Evolutionary conservation across 208 protist genomes (phyloP), one percentile per base, ranked within the genome.

Genomic region (Leishmania tarentolae): DNA sequence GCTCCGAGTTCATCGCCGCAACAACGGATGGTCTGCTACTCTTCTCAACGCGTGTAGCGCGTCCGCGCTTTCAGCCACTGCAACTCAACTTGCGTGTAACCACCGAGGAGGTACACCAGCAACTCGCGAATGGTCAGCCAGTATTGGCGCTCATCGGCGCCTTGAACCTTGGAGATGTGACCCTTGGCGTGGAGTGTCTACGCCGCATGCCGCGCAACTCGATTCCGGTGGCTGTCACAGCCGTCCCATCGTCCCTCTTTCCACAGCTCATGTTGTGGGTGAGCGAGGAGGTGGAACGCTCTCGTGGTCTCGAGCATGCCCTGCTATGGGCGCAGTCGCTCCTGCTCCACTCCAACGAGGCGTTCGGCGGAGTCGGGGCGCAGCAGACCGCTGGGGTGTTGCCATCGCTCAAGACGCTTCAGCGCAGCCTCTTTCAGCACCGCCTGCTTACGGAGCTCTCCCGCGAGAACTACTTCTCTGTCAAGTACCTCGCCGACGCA

Each of bases 21-120:
- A 98, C 95, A 8, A 98, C 91, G n/a, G 95, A 95, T 79, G 95
- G 95, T 19, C 85, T 98, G 13, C 86, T 97, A 28, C 88, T 98
- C 81, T 98, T 98, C 84, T 96, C 93, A 46, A 93, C 88, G 2
- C 90, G 87, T 11, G 90, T 95, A 35, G 84, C 87, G 46, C 89
- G 93, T 71, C 92, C 95, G 19, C 88, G 86, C 65, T 98, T 98
- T 76, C 88, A 91, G 79, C 95, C 95, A 37, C 90, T 97, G 66
- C 93, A 97, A 82, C 91, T 98, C 28, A 83, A 79, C 11, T 63
- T 88, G 28, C 79, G 79, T 42, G 86, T 98, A 31, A 98, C 93
- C 24, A 97, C 90, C 15, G 85, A 66, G 15, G 66, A 85, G 75
- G 90, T 96, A 66, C 88, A 86, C 31, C 79, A 83, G 47, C 88